Conservation (phyloP, 2,329 filamentous ascomycete genomes). For the Aspergillus ibericus region DNA sequence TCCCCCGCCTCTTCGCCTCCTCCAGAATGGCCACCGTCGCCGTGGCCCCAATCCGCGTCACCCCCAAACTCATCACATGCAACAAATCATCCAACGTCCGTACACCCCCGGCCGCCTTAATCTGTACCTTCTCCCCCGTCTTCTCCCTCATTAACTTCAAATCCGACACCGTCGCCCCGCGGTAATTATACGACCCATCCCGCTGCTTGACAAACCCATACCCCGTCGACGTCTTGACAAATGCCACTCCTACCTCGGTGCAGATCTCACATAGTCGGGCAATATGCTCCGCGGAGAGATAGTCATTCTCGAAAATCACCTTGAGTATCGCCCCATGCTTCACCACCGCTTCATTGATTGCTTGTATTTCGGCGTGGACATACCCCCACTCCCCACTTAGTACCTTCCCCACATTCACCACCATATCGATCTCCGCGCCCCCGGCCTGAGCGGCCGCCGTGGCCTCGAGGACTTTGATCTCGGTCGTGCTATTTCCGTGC, state of each 20-base stretch:
- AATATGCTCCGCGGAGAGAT: slow-evolving; percentile 53
- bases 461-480: slow-evolving; percentile 57
- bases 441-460: slow-evolving; percentile 49
- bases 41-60: slow-evolving; percentile 57
- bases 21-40: slow-evolving; percentile 57
- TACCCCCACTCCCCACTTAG: slow-evolving; percentile 59
- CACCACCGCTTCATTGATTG: slow-evolving; percentile 52
- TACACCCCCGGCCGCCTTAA: slow-evolving; percentile 61
- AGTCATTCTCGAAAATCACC: slow-evolving; percentile 65
- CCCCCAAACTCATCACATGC: slow-evolving; percentile 55
- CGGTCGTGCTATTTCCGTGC: slow-evolving; percentile 57
- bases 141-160: slow-evolving; percentile 56
- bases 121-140: slow-evolving; percentile 47
- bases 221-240: slow-evolving; percentile 62
- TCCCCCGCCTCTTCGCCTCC: slow-evolving; percentile 54
- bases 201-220: slow-evolving; percentile 61
- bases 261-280: slow-evolving; percentile 57
- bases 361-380: slow-evolving; percentile 53
- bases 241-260: slow-evolving; percentile 52
- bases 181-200: slow-evolving; percentile 54
- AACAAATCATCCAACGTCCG: slow-evolving; percentile 58
- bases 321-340: slow-evolving; percentile 53
- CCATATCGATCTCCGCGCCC: slow-evolving; percentile 60
- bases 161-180: slow-evolving; percentile 54
- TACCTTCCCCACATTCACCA: slow-evolving; percentile 60